Base-by-base conservation (phyloP, 805 yeast genomes). In the Nakazawaea laoshanensis region DNA sequence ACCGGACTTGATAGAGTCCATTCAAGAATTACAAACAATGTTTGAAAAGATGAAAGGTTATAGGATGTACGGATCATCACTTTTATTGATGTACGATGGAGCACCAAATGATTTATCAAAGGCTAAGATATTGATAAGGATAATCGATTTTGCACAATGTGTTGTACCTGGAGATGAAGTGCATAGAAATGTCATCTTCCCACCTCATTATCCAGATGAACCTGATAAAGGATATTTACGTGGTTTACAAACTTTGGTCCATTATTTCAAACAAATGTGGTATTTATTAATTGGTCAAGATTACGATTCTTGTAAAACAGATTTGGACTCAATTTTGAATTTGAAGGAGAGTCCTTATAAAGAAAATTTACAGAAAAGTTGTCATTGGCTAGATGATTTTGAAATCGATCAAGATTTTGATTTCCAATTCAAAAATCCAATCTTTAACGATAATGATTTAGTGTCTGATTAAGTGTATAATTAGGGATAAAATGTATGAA, bases 91-190 rank as follows among this genome's bases (percentile, higher is more conserved):
- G 77, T 89, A 89, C 54, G 97, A 92, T 49, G 63, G 56, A 3
- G 47, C 36, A 2, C 27, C 35, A 7, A 10, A 8, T 14, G 25
- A 26, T 5, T 26, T 21, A 16, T 20, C 20, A 16, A 33, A 27
- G 20, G 32, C 51, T 4, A 47, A 56, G 2, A 20, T 56, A 12
- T 47, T 57, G 40, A 74, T 87, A n/a, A 74, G 87, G 41, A 69
- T 94, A 35, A 92, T 92, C 44, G 99, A 92, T 58, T 92, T 92
- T 65, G 97, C 97, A 1, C 95, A 88, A 50, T 82, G 94, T 48
- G 79, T 86, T 11, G 81, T 86, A 20, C 74, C 74, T 3, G 78
- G 73, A 27, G 72, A 70, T 37, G 59, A 63, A 25, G 47, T 62
- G 12, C 57, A 65, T 1, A 52, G 52, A 11, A 46, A 54, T 10